A percentile compares a stretch with the other conserved stretches of the same genome.
These are phyloP conservation scores for Rachicladosporium sp. DNA, from an alignment of 2,329 filamentous ascomycete species.

Conservation along the genomic window DNA sequence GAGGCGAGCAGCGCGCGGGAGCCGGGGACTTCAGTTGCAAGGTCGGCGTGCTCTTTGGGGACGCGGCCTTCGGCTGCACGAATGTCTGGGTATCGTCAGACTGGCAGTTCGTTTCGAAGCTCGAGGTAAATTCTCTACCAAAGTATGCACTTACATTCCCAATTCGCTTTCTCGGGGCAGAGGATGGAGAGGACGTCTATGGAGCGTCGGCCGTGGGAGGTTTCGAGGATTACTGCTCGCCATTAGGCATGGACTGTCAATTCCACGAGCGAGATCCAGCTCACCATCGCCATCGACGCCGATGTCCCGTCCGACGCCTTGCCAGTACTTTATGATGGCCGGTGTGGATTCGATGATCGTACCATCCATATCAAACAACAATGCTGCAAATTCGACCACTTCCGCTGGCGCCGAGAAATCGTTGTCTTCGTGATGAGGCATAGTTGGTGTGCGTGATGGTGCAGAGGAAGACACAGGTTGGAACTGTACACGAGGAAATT, in stretches of 20 bases:
- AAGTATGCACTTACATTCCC: slow-evolving; percentile 47
- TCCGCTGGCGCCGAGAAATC: slow-evolving; percentile 31
- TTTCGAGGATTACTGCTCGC: slow-evolving; percentile 54
- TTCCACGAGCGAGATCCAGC: not conserved
- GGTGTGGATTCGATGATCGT: slow-evolving; percentile 73
- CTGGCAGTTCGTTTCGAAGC: not conserved
- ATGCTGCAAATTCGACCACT: slow-evolving; percentile 29
- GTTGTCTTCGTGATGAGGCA: slow-evolving; percentile 18
- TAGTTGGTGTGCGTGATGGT: slow-evolving; percentile 4
- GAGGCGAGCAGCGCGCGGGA: slow-evolving; percentile 50
- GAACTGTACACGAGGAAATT: too few relatives aligned
- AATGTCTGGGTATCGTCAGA: slow-evolving; percentile 47
- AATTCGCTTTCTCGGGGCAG: slow-evolving; percentile 74
- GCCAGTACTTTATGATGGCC: slow-evolving; percentile 69
- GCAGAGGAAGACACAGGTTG: too few relatives aligned
- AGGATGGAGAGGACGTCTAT: slow-evolving; percentile 76
- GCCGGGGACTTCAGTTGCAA: slow-evolving; percentile 78
- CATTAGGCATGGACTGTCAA: not conserved
- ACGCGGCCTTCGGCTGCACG: slow-evolving; percentile 65
- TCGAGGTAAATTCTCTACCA: not conserved
- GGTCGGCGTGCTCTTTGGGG: slow-evolving; percentile 61
- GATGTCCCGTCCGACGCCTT: slow-evolving; percentile 65
- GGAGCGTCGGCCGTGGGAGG: slow-evolving; percentile 78
- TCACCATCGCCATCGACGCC: slow-evolving; percentile 40
- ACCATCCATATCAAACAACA: slow-evolving; percentile 66